phyloP scores from a whole-genome alignment of 129 eudicot species.

The Cynara cardunculus region DNA sequence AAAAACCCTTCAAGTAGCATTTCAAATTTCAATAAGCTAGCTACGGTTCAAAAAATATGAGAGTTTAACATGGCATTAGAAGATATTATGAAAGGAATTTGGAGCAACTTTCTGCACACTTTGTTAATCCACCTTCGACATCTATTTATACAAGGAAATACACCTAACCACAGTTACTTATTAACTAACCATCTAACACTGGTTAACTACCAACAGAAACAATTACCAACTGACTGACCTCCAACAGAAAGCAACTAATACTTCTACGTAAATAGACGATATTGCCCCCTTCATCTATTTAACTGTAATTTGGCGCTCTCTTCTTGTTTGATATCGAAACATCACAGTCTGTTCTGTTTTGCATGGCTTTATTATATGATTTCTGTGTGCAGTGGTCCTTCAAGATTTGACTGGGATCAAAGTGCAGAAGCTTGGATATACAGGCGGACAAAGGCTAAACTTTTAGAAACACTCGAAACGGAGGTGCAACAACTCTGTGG shows the following conservation, averaged over 20 bases:
- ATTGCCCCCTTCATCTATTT: too few relatives aligned
- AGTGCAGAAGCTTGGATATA: constrained; percentile 72
- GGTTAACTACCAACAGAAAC: too few relatives aligned
- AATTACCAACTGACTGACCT: too few relatives aligned
- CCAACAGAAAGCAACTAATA: not conserved
- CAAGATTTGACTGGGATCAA: constrained; percentile 94
- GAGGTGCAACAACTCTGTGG: constrained; percentile 83
- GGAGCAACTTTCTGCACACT: too few relatives aligned
- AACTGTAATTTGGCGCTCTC: not conserved
- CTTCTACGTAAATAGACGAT: not conserved
- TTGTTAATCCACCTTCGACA: too few relatives aligned
- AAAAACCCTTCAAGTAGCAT: not conserved
- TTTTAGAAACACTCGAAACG: constrained; percentile 49
- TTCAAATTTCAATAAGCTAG: not conserved
- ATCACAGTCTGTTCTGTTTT: not conserved
- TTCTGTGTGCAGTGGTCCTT: constrained; percentile 81
- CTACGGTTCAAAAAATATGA: not conserved
- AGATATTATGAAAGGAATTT: too few relatives aligned
- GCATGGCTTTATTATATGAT: not conserved
- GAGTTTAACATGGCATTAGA: not conserved
- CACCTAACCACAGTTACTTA: too few relatives aligned
- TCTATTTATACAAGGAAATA: too few relatives aligned
- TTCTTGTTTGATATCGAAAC: not conserved
- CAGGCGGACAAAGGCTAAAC: constrained; percentile 66
- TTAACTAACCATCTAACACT: too few relatives aligned